Evolutionary conservation across 352 stramenopile genomes (phyloP).

Genomic region (Pythium sukuiense): DNA sequence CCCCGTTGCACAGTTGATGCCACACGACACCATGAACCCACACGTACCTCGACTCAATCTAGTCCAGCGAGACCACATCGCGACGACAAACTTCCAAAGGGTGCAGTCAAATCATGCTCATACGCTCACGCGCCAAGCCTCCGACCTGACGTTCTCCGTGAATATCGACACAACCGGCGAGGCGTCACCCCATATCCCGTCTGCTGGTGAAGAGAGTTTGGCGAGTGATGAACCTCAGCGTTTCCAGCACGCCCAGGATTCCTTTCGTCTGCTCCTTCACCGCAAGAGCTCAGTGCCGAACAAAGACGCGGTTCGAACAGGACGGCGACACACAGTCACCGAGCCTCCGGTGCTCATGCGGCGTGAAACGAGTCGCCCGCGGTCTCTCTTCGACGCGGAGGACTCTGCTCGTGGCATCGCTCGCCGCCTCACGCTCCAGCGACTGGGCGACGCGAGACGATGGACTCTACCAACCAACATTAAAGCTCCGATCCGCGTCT

Average conservation of each 20-base stretch:
- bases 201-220: neutral
- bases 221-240: neutral
- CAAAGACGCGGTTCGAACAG: neutral
- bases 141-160: neutral
- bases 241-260: constrained; percentile 7
- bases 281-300: constrained; percentile 19
- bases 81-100: neutral
- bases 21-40: neutral
- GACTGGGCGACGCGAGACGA: neutral
- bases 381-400: constrained; percentile 7
- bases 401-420: neutral
- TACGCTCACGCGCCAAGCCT: neutral
- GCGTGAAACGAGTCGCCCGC: neutral
- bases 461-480: neutral
- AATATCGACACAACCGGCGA: neutral
- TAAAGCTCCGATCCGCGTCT: neutral
- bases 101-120: neutral
- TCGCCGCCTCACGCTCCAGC: neutral
- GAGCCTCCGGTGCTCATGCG: neutral
- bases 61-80: neutral
- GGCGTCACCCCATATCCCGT: neutral
- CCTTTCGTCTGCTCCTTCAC: neutral
- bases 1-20: too few species aligned
- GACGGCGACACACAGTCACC: neutral
- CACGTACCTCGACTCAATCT: neutral